These are phyloP conservation scores for Acanthamoeba triangularis DNA, from an alignment of 208 protist species.

Conservation along the genomic window DNA sequence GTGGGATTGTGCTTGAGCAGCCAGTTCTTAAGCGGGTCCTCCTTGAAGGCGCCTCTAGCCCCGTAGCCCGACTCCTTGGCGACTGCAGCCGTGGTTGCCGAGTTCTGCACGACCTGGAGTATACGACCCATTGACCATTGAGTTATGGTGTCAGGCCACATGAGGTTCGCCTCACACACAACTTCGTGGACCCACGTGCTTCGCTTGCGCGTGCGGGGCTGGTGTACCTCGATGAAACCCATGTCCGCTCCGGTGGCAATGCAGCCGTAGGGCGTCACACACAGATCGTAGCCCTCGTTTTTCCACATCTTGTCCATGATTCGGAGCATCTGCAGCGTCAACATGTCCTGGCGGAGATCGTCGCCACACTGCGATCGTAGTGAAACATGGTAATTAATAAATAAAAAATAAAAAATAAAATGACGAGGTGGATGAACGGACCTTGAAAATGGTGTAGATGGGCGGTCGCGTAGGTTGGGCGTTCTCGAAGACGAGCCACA, in stretches of 20 bases:
- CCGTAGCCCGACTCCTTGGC: constrained; percentile 33
- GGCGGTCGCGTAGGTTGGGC: constrained; percentile 69
- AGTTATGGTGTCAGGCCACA: no score
- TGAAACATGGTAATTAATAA: not conserved
- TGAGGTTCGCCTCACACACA: not conserved
- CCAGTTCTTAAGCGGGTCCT: constrained; percentile 34
- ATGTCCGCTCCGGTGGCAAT: constrained; percentile 88
- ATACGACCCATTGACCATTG: no score
- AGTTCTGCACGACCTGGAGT: constrained; percentile 17
- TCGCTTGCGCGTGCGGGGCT: no score
- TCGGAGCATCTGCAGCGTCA: constrained; percentile 95
- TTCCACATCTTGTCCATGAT: constrained; percentile 95
- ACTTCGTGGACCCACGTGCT: no score
- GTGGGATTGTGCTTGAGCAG: constrained; percentile 9
- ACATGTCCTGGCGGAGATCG: constrained; percentile 96
- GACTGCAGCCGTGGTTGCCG: not conserved
- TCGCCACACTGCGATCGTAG: constrained; percentile 86
- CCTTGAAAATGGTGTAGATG: constrained; percentile 89
- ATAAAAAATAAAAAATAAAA: not conserved
- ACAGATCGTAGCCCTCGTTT: constrained; percentile 92
- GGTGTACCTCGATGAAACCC: constrained; percentile 94
- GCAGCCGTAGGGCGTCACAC: constrained; percentile 92
- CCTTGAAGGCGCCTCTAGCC: constrained; percentile 20
- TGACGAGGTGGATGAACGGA: not conserved
- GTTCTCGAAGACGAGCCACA: constrained; percentile 91